Percentiles rank a stretch among this genome's conserved stretches.
Conservation (phyloP, 164 flowering plant species). For the Houttuynia cordata region DNA sequence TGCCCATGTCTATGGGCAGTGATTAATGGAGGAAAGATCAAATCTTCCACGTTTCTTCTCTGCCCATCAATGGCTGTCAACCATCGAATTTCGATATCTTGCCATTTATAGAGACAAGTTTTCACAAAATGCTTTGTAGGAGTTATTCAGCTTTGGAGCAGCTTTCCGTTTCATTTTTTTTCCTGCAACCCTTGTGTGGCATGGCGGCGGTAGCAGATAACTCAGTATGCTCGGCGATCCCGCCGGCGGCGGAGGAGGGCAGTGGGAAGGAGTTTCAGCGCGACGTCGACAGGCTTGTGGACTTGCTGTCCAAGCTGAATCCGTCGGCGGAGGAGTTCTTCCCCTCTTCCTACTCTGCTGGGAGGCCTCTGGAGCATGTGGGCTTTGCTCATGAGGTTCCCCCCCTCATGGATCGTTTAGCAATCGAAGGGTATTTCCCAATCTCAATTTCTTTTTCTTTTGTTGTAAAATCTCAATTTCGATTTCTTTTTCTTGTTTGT, state of each 20-base stretch:
- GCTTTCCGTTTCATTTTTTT: no score
- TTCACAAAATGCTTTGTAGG: no score
- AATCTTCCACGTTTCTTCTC: no score
- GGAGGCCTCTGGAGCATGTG: conserved; percentile 17
- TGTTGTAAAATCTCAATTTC: no score
- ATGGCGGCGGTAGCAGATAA: conserved; percentile 29
- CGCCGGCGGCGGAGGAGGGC: conserved; percentile 1
- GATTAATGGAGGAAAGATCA: no score
- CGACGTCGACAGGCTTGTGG: conserved; percentile 48
- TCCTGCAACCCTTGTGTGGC: no score
- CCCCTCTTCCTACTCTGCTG: conserved; percentile 35
- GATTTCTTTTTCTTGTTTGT: neutral
- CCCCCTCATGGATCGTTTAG: conserved; percentile 24
- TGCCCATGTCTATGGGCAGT: no score
- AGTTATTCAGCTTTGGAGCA: no score
- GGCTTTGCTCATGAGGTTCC: conserved; percentile 5
- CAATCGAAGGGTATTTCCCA: conserved; percentile 21
- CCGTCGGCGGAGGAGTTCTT: conserved; percentile 71
- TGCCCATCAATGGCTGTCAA: no score
- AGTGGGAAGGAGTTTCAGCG: conserved; percentile 28
- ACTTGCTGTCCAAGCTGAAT: conserved; percentile 59
- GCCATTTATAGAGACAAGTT: no score
- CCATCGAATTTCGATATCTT: no score
- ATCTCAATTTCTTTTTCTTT: no score
- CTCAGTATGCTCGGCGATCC: conserved; percentile 11